Evolutionary conservation across 2,329 filamentous ascomycete species (phyloP).

Genomic region (Raffaelea arxii): DNA sequence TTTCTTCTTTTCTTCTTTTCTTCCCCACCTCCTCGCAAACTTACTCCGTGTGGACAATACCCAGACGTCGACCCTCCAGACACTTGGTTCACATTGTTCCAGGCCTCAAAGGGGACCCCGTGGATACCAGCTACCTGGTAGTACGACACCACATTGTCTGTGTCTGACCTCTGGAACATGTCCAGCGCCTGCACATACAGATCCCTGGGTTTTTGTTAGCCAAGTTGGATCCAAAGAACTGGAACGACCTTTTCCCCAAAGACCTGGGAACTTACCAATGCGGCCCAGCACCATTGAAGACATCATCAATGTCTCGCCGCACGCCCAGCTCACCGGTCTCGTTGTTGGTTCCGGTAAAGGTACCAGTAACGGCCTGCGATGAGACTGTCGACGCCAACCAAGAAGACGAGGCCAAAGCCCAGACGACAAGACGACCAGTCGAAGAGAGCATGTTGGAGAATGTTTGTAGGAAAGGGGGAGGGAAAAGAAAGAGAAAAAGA

Average conservation of each 20-base stretch:
- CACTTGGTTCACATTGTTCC: constrained; percentile 25
- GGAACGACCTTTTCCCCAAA: neutral
- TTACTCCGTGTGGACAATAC: constrained; percentile 39
- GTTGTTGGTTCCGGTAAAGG: constrained; percentile 23
- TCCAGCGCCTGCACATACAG: constrained; percentile 37
- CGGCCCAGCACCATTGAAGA: constrained; percentile 30
- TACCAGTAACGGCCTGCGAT: constrained; percentile 24
- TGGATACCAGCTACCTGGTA: constrained; percentile 39
- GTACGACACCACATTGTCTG: constrained; percentile 35
- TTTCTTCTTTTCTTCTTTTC: no score
- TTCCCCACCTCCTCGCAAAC: constrained; percentile 9
- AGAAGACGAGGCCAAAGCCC: neutral
- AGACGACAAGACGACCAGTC: no score
- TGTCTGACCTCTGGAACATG: constrained; percentile 29
- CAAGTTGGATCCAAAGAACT: neutral
- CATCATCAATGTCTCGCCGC: constrained; percentile 36
- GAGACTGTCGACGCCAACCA: neutral
- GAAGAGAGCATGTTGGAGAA: no score
- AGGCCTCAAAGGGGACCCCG: constrained; percentile 21
- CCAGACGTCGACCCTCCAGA: constrained; percentile 24
- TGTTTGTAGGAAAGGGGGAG: neutral
- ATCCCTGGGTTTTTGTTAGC: constrained; percentile 24
- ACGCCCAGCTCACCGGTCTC: constrained; percentile 30
- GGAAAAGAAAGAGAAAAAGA: neutral
- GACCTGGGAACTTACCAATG: constrained; percentile 30